Base-by-base conservation (phyloP, 1,284 basidiomycete species). In the Mrakiaceae sp. region DNA sequence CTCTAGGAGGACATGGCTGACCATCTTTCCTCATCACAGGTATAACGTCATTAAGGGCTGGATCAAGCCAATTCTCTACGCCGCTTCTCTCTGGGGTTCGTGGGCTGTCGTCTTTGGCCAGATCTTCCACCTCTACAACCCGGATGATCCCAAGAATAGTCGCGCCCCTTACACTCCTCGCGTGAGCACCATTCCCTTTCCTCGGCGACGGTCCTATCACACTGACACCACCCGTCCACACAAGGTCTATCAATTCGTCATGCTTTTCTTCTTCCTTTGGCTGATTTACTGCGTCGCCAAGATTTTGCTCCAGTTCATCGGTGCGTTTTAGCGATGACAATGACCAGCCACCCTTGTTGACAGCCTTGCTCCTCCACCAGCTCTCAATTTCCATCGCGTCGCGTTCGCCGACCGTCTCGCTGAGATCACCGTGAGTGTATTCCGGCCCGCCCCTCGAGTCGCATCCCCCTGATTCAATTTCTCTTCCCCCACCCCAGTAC, bases 41-140 rank as follows among this genome's bases (percentile, higher is more conserved):
- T 64, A 50, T 49, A 12, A 14, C n/a, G 53, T 59, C 54, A 54
- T 64, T 51, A 60, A 60, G 40, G 50, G 53, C 9, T 60, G 52
- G 54, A 58, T 55, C 52, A 64, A 64, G 46, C 52, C 58, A 4
- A 64, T 66, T 60, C 43, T 66, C 12, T 66, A 66, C 56, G 64
- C 64, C 8, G 64, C 64, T 39, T 53, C 27, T n/a, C 51, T 66
- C 43, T 66, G 64, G 64, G 64, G 64, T 10, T 55, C 51, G 6
- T 66, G 64, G 64, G 60, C 64, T n/a, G 60, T 66, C 50, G 53
- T 66, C 51, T 66, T 66, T 44, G 55, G 54, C n/a, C 43, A 48
- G 48, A 66, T 66, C 50, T 62, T 47, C 56, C 11, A 54, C 42
- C 44, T 66, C 12, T 51, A 64, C 42, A 11, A 55, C 5, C 6